A percentile compares a stretch with the other conserved stretches of the same genome.
phyloP scores from a whole-genome alignment of 1,284 basidiomycete species.

The Sporisorium graminicola region DNA sequence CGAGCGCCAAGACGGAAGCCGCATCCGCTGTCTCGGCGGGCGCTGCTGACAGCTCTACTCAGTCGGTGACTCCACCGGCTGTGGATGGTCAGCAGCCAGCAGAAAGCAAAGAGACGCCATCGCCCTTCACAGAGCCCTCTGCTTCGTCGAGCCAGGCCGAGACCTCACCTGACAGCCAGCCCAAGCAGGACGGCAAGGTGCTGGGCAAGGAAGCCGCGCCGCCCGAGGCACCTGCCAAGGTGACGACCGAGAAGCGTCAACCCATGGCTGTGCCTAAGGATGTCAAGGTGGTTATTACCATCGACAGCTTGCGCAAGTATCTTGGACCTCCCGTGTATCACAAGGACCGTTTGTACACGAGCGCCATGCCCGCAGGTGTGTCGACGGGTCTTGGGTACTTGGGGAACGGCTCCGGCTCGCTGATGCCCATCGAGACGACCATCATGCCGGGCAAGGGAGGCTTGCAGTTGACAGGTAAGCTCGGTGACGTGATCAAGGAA shows the following conservation, averaged over 20 bases:
- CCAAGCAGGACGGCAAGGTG: slow-evolving; percentile 44
- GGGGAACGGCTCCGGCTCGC: slow-evolving; percentile 93
- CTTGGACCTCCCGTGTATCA: slow-evolving; percentile 96
- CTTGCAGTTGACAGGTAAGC: slow-evolving; percentile 92
- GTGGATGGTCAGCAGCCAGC: slow-evolving; percentile 25
- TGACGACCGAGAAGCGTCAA: slow-evolving; percentile 83
- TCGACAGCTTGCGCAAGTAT: slow-evolving; percentile 92
- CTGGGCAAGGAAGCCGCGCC: slow-evolving; percentile 52
- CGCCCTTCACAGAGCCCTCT: slow-evolving; percentile 42
- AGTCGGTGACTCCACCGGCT: slow-evolving; percentile 68
- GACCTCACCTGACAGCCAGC: slow-evolving; percentile 28
- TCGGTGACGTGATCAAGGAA: slow-evolving; percentile 97
- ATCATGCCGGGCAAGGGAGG: slow-evolving; percentile 67
- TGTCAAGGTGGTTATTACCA: slow-evolving; percentile 84
- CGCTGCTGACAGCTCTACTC: slow-evolving; percentile 60
- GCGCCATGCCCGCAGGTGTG: slow-evolving; percentile 86
- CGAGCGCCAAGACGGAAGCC: slow-evolving; percentile 50
- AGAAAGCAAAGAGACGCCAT: slow-evolving; percentile 13
- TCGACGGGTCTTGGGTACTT: slow-evolving; percentile 94
- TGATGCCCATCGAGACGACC: slow-evolving; percentile 89
- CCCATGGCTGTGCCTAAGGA: slow-evolving; percentile 84
- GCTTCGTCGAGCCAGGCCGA: slow-evolving; percentile 25
- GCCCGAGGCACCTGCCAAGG: slow-evolving; percentile 61
- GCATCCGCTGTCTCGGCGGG: slow-evolving; percentile 28
- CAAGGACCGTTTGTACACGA: slow-evolving; percentile 90